These are phyloP conservation scores for Pulveroboletus sp. DNA, from an alignment of 768 basidiomycete species.

Conservation along the genomic window DNA sequence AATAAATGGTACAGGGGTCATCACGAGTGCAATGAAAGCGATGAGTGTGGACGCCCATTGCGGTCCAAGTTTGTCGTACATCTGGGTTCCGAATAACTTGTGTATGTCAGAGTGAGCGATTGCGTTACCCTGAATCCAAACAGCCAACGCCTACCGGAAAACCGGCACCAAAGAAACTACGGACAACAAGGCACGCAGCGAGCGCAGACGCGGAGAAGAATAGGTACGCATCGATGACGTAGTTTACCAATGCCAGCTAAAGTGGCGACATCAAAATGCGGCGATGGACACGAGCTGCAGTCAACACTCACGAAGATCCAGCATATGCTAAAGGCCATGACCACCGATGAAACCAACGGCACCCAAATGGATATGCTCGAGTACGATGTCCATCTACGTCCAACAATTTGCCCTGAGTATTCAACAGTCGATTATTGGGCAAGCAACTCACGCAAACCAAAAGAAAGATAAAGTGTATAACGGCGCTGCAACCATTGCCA, in stretches of 20 bases:
- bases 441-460: conserved; percentile 50
- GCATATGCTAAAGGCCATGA: conserved; percentile 49
- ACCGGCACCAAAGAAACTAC: conserved; percentile 49
- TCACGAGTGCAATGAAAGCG: conserved; percentile 44
- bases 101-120: conserved; percentile 1
- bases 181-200: conserved; percentile 47
- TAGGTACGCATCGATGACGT: conserved; percentile 58
- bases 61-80: conserved; percentile 48
- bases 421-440: not conserved
- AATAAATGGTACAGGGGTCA: conserved; percentile 52
- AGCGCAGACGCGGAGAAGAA: conserved; percentile 53
- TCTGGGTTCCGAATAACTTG: conserved; percentile 47
- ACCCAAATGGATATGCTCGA: conserved; percentile 49
- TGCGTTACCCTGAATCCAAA: not conserved
- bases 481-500: conserved; percentile 48
- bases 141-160: conserved; percentile 32
- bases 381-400: conserved; percentile 52
- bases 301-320: conserved; percentile 47
- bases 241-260: conserved; percentile 52
- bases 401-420: not conserved
- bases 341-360: conserved; percentile 45
- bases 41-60: conserved; percentile 57
- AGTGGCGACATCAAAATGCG: not conserved
- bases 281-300: not conserved
- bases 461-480: conserved; percentile 53